phyloP scores from a whole-genome alignment of 2,329 filamentous ascomycete species.

The Neonectria ditissima region DNA sequence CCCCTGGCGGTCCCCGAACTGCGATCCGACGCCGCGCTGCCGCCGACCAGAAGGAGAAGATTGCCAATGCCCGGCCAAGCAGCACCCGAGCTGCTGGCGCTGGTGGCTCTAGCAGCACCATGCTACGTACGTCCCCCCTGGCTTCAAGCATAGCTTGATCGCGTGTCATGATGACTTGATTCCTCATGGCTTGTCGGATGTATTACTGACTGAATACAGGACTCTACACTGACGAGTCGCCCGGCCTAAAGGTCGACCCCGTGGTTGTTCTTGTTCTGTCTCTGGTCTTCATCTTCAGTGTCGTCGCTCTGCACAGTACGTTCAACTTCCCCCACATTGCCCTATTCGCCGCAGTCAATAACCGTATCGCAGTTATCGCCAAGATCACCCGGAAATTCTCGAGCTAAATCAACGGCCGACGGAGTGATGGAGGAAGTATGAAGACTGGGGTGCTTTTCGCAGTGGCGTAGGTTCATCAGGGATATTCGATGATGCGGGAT shows the following conservation, averaged over 20 bases:
- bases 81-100: constrained; percentile 94
- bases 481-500: constrained; percentile 40
- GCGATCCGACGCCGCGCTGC: constrained; percentile 95
- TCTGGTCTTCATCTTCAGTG: constrained; percentile 98
- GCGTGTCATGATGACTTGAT: constrained; percentile 11
- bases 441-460: constrained; percentile 35
- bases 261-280: constrained; percentile 97
- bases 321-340: constrained; percentile 34
- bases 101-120: constrained; percentile 95
- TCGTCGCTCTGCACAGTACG: constrained; percentile 97
- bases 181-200: constrained; percentile 1
- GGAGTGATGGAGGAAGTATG: constrained; percentile 16
- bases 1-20: constrained; percentile 93
- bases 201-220: constrained; percentile 61
- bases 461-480: constrained; percentile 39
- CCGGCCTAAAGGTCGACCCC: constrained; percentile 96
- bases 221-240: constrained; percentile 98
- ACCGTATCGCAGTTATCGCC: constrained; percentile 79
- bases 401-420: constrained; percentile 57
- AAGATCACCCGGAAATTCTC: constrained; percentile 93
- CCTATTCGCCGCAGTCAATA: constrained; percentile 28
- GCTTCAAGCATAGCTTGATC: constrained; percentile 6
- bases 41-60: constrained; percentile 96
- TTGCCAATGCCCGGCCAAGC: constrained; percentile 91
- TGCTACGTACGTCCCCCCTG: constrained; percentile 81